phyloP scores from a whole-genome alignment of 768 basidiomycete genomes.

The Brasilioporus rufonigricans region DNA sequence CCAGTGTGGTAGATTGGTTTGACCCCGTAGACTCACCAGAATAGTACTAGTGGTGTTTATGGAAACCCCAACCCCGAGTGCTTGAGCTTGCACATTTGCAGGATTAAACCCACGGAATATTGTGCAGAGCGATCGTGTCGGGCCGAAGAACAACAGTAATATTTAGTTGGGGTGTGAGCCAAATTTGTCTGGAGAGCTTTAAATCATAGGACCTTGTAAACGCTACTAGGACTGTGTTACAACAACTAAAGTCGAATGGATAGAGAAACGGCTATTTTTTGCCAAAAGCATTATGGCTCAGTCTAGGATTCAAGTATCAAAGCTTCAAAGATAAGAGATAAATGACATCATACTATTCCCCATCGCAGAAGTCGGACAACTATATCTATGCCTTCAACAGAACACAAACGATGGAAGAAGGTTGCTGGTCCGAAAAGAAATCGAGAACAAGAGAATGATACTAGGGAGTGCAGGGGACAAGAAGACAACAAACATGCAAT shows the following conservation, averaged over 20 bases:
- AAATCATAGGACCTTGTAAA: too few species aligned
- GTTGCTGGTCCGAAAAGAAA: conserved; percentile 7
- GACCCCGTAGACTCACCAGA: background rate
- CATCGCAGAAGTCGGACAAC: conserved; percentile 1
- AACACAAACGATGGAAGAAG: conserved; percentile 3
- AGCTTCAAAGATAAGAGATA: too few species aligned
- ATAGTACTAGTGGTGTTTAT: background rate
- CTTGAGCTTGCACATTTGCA: too few species aligned
- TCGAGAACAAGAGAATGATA: conserved; percentile 9
- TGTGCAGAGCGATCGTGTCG: too few species aligned
- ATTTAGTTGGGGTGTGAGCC: too few species aligned
- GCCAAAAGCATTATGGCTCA: background rate
- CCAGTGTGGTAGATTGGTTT: background rate
- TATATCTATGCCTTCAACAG: conserved; percentile 8
- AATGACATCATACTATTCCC: conserved; percentile 10
- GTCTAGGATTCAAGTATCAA: background rate
- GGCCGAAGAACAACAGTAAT: too few species aligned
- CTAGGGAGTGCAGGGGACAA: conserved; percentile 17
- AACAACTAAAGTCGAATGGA: too few species aligned
- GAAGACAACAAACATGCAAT: conserved; percentile 22
- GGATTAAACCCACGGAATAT: too few species aligned
- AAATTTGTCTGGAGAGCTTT: too few species aligned
- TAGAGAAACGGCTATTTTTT: background rate
- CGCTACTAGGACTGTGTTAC: too few species aligned
- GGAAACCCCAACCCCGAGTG: too few species aligned